Evolutionary conservation across 2,329 filamentous ascomycete genomes (phyloP), one percentile per base, ranked within the genome.

Genomic region (Aspergillus jensenii): DNA sequence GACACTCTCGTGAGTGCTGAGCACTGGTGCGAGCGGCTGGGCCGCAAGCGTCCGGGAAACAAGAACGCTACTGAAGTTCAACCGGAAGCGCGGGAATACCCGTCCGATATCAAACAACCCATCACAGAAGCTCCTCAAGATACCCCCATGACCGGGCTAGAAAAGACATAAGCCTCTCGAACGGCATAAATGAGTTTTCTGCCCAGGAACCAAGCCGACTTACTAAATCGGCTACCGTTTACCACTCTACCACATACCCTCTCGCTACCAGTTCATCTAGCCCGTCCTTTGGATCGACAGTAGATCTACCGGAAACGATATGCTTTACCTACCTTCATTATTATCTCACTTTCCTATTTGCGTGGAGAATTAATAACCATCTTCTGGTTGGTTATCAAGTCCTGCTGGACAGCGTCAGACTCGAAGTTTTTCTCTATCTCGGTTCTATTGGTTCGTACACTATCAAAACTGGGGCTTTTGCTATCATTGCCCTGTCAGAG

Each of bases 1-100:
- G 90, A 91, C 53, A 98, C 95, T 0, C 89, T 98, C 53, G 84
- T 90, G 55, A 95, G 90, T 67, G 95, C 95, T 0, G 93, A 98
- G 74, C 86, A 88, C 66, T 98, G 95, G 95, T 90, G 93, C 63
- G 89, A 93, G 59, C 82, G 87, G 19, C 80, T 96, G 58, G 90
- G 90, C 11, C 80, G 81, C 37, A 75, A 79, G 41, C 74, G 70
- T 21, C 67, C 71, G 17, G 67, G 69, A 12, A 64, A 62, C 53
- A 68, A 67, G 61, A 49, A 65, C 39, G 47, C 59, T 23, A 62
- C 52, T 45, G 67, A 67, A 50, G 59, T 52, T 33, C 45, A 68
- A 45, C 59, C 59, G 21, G 58, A 62, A 17, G 41, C 63, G 40
- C 57, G 31, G 51, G 43, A 52, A 11, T 70, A 65, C 49, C 64